phyloP scores from a whole-genome alignment of 169 alveolate species.

The Plasmodium sp. region DNA sequence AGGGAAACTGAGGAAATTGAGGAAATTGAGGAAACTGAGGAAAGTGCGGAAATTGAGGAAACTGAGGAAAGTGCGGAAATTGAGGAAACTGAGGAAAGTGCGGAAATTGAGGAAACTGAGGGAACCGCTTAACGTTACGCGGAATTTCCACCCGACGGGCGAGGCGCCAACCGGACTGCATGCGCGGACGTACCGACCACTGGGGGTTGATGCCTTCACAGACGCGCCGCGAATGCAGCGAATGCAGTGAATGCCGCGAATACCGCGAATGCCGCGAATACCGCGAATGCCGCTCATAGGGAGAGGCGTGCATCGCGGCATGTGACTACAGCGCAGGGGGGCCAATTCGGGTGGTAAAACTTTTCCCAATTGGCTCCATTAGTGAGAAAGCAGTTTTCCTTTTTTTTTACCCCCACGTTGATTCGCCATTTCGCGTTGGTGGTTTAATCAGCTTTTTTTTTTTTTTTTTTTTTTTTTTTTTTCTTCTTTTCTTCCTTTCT shows the following conservation, averaged over 20 bases:
- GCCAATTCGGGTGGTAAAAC: neutral
- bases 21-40: neutral
- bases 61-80: no score
- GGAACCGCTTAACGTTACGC: neutral
- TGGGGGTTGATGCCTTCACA: neutral
- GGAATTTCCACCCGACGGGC: neutral
- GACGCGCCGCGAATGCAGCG: neutral
- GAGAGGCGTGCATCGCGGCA: neutral
- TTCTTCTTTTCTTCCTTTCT: no score
- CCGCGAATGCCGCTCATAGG: neutral
- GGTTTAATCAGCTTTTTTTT: neutral
- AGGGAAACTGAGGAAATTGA: neutral
- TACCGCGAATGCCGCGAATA: no score
- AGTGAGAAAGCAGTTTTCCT: neutral
- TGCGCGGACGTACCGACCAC: neutral
- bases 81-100: neutral
- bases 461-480: neutral
- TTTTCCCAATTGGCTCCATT: neutral
- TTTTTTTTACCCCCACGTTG: neutral
- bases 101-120: neutral
- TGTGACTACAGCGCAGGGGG: neutral
- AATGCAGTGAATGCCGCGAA: no score
- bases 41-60: neutral
- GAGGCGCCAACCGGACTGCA: neutral
- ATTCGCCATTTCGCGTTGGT: no score